phyloP scores from a whole-genome alignment of 1,284 basidiomycete species.

The Cutaneotrichosporon cutaneum region DNA sequence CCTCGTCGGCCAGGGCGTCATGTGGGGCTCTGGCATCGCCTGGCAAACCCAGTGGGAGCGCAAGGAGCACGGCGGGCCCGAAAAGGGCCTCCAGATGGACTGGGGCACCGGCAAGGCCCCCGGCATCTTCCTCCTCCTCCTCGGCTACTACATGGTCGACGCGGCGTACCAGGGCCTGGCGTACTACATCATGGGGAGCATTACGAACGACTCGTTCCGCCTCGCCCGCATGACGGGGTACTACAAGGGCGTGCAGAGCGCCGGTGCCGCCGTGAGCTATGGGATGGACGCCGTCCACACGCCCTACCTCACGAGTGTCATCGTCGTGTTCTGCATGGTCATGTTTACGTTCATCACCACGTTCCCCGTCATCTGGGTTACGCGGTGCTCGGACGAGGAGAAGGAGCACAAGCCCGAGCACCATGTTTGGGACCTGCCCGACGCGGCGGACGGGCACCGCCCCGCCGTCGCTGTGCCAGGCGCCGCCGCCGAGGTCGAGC shows the following conservation, averaged over 20 bases:
- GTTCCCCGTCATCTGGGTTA: too few relatives aligned
- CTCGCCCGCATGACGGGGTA: slow-evolving; percentile 50
- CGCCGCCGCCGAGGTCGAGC: too few relatives aligned
- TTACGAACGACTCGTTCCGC: slow-evolving; percentile 37
- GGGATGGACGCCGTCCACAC: slow-evolving; percentile 57
- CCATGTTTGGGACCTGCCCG: too few relatives aligned
- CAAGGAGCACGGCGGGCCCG: neutral
- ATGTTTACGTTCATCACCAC: slow-evolving; percentile 17
- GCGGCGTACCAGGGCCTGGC: slow-evolving; percentile 49
- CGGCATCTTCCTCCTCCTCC: slow-evolving; percentile 17
- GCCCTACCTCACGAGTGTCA: slow-evolving; percentile 38
- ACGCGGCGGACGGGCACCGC: too few relatives aligned
- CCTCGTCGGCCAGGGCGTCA: slow-evolving; percentile 29
- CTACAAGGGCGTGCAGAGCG: slow-evolving; percentile 50
- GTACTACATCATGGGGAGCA: slow-evolving; percentile 38
- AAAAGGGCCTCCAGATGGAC: neutral
- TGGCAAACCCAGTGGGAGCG: slow-evolving; percentile 30
- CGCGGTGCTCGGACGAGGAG: too few relatives aligned
- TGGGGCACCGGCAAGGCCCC: neutral
- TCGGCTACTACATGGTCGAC: slow-evolving; percentile 45
- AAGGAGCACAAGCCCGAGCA: too few relatives aligned
- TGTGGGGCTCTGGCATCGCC: slow-evolving; percentile 38
- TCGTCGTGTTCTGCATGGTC: slow-evolving; percentile 37
- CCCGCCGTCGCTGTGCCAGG: too few relatives aligned
- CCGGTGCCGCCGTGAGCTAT: slow-evolving; percentile 55